Evolutionary conservation across 352 stramenopile species (phyloP), one percentile per base, ranked within the genome.

Genomic region (Globisporangium perplexum): DNA sequence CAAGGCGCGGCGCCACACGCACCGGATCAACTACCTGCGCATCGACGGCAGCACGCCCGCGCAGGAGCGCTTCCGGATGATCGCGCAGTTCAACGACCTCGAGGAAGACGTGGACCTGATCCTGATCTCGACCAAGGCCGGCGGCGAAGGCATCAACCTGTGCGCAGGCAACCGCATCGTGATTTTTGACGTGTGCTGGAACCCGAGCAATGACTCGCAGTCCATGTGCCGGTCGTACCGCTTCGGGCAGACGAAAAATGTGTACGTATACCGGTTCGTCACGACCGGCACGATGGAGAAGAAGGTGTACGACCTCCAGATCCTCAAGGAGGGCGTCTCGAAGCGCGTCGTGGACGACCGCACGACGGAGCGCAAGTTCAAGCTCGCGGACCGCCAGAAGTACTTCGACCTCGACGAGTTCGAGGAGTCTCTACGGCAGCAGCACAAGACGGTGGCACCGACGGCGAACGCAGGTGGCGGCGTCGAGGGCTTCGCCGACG

Each of bases 211-310:
- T 23, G 88, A 97, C 47, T 85, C 87, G 0, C 83, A 97, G 68
- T 95, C 87, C 4, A 97, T 97, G 89, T 97, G 89, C 62, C 83
- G 90, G 22, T 96, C 77, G 15, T 97, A 97, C 50, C 87, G 90
- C 10, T 96, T 96, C 63, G 90, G 91, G 1, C 92, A 98, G 58
- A 84, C 69, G 0, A 97, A 97, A 55, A 74, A 80, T 10, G 90
- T 97, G 17, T 97, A 89, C 57, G 89, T 98, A 4, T 98, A 98
- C 50, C 83, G 90, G 0, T 90, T 98, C 23, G 89, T 98, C 45
- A 83, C 87, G 15, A 86, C 78, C 28, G 88, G 86, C 1, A 97
- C 92, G 8, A 96, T 98, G 71, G 92, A 98, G 67, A 95, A 97
- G 58, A 96, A 96, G 49, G 88, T 97, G 18, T 96, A 95, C 52